Evolutionary conservation across 2,329 filamentous ascomycete species (phyloP).

Genomic region (Teratosphaeria gauchensis): DNA sequence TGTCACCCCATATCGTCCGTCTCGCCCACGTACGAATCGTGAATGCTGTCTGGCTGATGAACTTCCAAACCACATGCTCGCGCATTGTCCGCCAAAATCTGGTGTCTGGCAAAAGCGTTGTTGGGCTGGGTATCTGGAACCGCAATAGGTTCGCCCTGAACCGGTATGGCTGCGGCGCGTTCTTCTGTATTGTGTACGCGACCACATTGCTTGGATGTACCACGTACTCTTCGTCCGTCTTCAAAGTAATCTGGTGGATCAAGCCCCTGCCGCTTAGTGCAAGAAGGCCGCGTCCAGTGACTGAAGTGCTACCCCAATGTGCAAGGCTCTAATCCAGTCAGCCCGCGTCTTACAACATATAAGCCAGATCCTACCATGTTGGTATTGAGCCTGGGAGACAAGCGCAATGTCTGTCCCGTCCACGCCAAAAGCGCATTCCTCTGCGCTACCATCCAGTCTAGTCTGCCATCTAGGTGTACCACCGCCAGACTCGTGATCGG

Average conservation of each 20-base stretch:
- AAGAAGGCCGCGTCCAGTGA: constrained; percentile 79
- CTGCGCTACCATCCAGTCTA: constrained; percentile 91
- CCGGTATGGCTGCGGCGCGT: constrained; percentile 72
- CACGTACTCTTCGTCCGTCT: constrained; percentile 78
- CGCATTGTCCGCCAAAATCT: constrained; percentile 66
- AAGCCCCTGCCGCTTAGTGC: constrained; percentile 81
- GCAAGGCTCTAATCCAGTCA: constrained; percentile 52
- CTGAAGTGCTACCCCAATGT: constrained; percentile 82
- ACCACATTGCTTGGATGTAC: constrained; percentile 84
- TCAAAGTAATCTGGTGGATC: constrained; percentile 74
- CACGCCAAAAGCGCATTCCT: constrained; percentile 84
- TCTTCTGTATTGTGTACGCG: constrained; percentile 70
- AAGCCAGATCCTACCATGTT: neutral
- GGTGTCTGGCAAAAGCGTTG: constrained; percentile 55
- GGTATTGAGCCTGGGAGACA: constrained; percentile 45
- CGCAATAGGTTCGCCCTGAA: constrained; percentile 67
- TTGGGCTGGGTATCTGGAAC: constrained; percentile 66
- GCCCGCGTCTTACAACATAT: constrained; percentile 10
- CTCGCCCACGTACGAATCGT: constrained; percentile 65
- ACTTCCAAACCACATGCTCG: constrained; percentile 62
- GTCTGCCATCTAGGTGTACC: constrained; percentile 81
- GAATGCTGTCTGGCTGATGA: constrained; percentile 55
- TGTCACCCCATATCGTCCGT: constrained; percentile 84
- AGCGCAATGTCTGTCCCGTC: constrained; percentile 78
- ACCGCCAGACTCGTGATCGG: constrained; percentile 78